Conservation (phyloP, 192 early-diverging fungal genomes). For the Coemansia sp. region DNA sequence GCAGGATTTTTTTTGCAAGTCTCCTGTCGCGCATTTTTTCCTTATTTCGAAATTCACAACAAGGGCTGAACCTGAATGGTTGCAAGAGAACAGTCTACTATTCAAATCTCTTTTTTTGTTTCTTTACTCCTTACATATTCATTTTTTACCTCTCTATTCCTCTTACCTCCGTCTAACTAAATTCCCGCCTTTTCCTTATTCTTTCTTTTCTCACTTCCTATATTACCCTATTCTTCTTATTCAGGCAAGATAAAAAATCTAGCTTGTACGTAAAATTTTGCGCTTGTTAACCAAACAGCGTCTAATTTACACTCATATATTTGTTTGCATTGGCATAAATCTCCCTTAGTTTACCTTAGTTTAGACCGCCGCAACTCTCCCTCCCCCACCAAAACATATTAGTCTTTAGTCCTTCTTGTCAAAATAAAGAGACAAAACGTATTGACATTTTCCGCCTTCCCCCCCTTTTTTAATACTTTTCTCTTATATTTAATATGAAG, state of each 20-base stretch:
- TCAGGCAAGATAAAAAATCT: neutral
- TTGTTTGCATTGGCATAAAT: conserved; percentile 2
- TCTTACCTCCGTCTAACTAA: neutral
- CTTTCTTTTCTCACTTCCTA: neutral
- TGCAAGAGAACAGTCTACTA: neutral
- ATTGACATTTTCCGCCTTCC: no score
- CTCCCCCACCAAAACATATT: no score
- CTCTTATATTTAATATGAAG: conserved; percentile 2
- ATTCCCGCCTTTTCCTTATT: neutral
- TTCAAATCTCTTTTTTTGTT: neutral
- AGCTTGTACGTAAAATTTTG: neutral
- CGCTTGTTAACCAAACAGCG: neutral
- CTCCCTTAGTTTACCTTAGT: neutral
- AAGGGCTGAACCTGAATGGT: neutral
- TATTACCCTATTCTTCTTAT: conserved; percentile 7
- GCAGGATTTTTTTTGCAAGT: neutral
- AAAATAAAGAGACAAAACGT: no score
- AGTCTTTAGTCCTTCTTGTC: no score
- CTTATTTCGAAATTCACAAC: neutral
- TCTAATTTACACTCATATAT: neutral
- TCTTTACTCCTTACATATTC: neutral
- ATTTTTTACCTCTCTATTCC: neutral
- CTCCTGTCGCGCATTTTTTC: neutral
- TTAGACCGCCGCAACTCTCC: no score
- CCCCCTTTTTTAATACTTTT: neutral